Conservation (phyloP, 2,329 filamentous ascomycete species). For the Cordyceps cicadae region DNA sequence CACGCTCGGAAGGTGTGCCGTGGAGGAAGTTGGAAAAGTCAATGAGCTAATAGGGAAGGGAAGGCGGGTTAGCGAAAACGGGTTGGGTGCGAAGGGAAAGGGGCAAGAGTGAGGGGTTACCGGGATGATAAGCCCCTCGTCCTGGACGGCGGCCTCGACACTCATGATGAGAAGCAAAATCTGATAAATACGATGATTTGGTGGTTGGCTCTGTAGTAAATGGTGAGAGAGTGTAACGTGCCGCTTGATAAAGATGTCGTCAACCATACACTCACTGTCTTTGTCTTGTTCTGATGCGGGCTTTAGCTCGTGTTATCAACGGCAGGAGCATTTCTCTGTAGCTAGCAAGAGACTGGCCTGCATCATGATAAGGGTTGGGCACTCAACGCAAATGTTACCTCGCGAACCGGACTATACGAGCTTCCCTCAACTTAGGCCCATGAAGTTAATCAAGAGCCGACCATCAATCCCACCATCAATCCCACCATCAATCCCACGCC, state of each 20-base stretch:
- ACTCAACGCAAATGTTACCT: not conserved
- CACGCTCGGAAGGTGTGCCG: constrained; percentile 52
- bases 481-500: not conserved
- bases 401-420: not conserved
- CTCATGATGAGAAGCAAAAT: not conserved
- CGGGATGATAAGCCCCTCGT: constrained; percentile 47
- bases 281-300: too few species aligned
- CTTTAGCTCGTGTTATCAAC: not conserved
- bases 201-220: not conserved
- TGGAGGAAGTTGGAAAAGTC: constrained; percentile 68
- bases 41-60: constrained; percentile 49
- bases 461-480: not conserved
- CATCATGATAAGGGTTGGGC: not conserved
- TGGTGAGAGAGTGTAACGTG: not conserved
- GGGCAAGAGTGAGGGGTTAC: constrained; percentile 26
- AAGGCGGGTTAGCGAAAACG: constrained; percentile 8
- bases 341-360: not conserved
- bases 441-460: not conserved
- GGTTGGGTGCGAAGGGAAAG: constrained; percentile 17
- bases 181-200: not conserved
- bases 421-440: not conserved
- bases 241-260: not conserved
- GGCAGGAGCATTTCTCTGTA: not conserved
- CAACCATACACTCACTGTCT: too few species aligned
- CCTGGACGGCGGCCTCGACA: constrained; percentile 35